phyloP scores from a whole-genome alignment of 495 filamentous ascomycete species.

The Amniculicola lignicola region DNA sequence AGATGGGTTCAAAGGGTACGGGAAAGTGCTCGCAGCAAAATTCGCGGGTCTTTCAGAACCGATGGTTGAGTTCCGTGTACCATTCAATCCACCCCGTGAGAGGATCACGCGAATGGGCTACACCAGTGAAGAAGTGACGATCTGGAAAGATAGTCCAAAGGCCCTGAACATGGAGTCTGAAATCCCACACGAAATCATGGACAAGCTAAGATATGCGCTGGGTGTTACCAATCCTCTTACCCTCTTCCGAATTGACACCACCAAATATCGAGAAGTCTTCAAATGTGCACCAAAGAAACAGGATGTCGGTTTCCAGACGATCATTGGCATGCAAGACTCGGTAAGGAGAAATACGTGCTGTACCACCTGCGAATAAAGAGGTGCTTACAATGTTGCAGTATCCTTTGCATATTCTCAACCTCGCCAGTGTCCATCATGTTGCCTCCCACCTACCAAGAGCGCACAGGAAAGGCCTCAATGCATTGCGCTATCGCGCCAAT shows the following conservation, averaged over 20 bases:
- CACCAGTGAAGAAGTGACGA: conserved; percentile 59
- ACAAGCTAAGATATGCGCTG: conserved; percentile 55
- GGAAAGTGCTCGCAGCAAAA: conserved; percentile 33
- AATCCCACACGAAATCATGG: conserved; percentile 50
- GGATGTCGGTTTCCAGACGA: conserved; percentile 69
- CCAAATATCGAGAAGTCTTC: conserved; percentile 62
- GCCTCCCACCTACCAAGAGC: conserved; percentile 34
- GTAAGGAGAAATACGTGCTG: conserved; percentile 43
- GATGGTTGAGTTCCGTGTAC: conserved; percentile 53
- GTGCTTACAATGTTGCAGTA: conserved; percentile 51
- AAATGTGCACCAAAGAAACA: conserved; percentile 70
- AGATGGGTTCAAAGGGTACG: conserved; percentile 28
- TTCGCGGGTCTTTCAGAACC: conserved; percentile 22
- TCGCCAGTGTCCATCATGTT: conserved; percentile 68
- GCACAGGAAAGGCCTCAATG: conserved; percentile 48
- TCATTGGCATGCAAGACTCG: conserved; percentile 79
- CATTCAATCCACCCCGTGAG: conserved; percentile 57
- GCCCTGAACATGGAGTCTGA: conserved; percentile 49
- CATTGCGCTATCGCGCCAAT: conserved; percentile 77
- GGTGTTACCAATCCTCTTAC: conserved; percentile 62
- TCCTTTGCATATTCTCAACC: conserved; percentile 75
- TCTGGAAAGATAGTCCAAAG: conserved; percentile 70
- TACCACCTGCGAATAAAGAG: not conserved
- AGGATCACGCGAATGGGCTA: conserved; percentile 55
- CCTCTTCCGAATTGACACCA: conserved; percentile 68